Conservation (phyloP, 139 green algal genomes). For the Micractinium conductrix region DNA sequence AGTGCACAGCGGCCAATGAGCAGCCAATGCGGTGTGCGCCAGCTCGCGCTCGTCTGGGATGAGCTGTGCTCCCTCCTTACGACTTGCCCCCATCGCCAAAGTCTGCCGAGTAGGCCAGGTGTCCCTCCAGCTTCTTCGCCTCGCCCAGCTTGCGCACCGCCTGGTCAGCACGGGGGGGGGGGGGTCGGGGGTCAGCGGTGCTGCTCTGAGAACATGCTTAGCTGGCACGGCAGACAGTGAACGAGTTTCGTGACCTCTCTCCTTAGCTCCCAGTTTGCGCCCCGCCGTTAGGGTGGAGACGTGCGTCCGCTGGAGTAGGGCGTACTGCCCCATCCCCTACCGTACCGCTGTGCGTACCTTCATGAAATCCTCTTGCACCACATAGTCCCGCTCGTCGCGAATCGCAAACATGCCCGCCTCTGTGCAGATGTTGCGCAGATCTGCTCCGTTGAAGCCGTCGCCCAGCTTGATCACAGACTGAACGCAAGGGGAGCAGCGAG, state of each 20-base stretch:
- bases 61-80: neutral
- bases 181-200: no score
- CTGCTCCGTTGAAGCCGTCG: slow-evolving; percentile 98
- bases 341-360: no score
- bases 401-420: slow-evolving; percentile 99
- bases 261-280: no score
- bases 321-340: no score
- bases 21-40: no score
- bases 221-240: no score
- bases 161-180: no score
- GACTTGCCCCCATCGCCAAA: slow-evolving; percentile 73
- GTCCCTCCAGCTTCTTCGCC: slow-evolving; percentile 97
- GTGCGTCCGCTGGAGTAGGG: no score
- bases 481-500: neutral
- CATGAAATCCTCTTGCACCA: slow-evolving; percentile 99
- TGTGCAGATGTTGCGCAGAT: slow-evolving; percentile 99
- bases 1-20: neutral
- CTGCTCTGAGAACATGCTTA: no score
- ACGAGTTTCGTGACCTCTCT: no score
- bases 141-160: slow-evolving; percentile 97
- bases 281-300: no score
- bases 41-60: no score
- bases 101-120: slow-evolving; percentile 76
- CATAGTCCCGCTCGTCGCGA: slow-evolving; percentile 95
- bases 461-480: slow-evolving; percentile 63